A percentile compares a stretch with the other conserved stretches of the same genome.
These are phyloP conservation scores for Huntiella abstrusa DNA, from an alignment of 2,329 filamentous ascomycete species.

Conservation along the genomic window DNA sequence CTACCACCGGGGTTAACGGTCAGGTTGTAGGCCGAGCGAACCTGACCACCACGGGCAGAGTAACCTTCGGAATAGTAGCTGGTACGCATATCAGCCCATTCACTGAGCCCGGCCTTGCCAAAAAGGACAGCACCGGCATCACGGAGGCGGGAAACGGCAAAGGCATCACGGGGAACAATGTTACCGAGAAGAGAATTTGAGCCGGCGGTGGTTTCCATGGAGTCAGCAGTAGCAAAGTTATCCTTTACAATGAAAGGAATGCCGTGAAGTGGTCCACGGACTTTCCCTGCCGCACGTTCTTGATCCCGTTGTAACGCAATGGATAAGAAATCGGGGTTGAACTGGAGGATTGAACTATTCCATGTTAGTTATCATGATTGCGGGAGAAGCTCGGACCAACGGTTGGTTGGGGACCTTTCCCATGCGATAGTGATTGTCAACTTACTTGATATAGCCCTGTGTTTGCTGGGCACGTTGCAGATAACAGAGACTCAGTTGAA, in stretches of 20 bases:
- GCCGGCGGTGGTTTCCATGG: slow-evolving; percentile 57
- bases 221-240: slow-evolving; percentile 49
- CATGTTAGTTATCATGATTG: not conserved
- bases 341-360: slow-evolving; percentile 37
- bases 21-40: slow-evolving; percentile 47
- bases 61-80: slow-evolving; percentile 52
- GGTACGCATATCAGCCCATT: slow-evolving; percentile 57
- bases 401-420: too few relatives aligned
- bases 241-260: slow-evolving; percentile 63
- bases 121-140: slow-evolving; percentile 49
- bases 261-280: slow-evolving; percentile 51
- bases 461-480: slow-evolving; percentile 41
- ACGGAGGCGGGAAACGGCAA: slow-evolving; percentile 41
- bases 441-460: slow-evolving; percentile 43
- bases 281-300: slow-evolving; percentile 35
- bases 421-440: too few relatives aligned
- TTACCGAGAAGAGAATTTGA: slow-evolving; percentile 47
- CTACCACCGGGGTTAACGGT: slow-evolving; percentile 50
- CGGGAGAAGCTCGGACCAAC: too few relatives aligned
- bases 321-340: slow-evolving; percentile 46
- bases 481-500: slow-evolving; percentile 44
- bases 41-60: slow-evolving; percentile 44
- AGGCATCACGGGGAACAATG: slow-evolving; percentile 47
- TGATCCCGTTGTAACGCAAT: slow-evolving; percentile 43
- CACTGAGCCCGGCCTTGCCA: slow-evolving; percentile 50